Conservation (phyloP, 2,329 filamentous ascomycete species). For the Tolypocladium pustulatum region DNA sequence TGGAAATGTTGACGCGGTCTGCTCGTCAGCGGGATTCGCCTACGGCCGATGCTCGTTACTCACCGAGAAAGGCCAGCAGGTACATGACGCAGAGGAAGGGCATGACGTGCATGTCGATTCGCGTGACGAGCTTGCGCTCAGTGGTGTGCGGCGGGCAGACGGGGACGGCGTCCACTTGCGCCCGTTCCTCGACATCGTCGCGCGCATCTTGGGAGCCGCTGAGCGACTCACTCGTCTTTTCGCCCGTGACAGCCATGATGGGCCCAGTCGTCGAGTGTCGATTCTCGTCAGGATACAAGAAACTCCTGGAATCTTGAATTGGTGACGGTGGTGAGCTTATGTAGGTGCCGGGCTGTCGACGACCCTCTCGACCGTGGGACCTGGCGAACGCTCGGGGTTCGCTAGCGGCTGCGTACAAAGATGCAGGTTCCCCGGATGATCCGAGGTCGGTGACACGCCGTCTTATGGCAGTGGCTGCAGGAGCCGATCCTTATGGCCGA, state of each 20-base stretch:
- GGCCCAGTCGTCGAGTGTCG: not conserved
- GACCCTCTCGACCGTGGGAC: not conserved
- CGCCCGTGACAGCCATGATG: not conserved
- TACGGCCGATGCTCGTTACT: conserved; percentile 4
- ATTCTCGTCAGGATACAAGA: not conserved
- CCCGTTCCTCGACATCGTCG: not conserved
- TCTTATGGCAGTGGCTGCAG: not conserved
- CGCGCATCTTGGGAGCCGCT: not conserved
- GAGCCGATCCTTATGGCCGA: not conserved
- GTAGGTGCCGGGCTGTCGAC: not conserved
- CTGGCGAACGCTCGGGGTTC: not conserved
- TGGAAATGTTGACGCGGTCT: conserved; percentile 69
- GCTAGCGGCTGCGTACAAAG: not conserved
- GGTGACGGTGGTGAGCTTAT: not conserved
- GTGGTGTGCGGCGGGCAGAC: conserved; percentile 44
- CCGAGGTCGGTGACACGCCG: not conserved
- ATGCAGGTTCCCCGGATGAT: not conserved
- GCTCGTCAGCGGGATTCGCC: not conserved
- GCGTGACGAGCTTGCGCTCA: conserved; percentile 54
- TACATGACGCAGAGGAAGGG: conserved; percentile 67
- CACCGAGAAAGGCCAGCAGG: conserved; percentile 55
- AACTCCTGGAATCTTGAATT: too few species aligned
- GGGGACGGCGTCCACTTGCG: not conserved
- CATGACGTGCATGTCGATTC: conserved; percentile 61
- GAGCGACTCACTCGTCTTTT: not conserved